Evolutionary conservation across 2,329 filamentous ascomycete genomes (phyloP).

Genomic region (Calycina herbarum): DNA sequence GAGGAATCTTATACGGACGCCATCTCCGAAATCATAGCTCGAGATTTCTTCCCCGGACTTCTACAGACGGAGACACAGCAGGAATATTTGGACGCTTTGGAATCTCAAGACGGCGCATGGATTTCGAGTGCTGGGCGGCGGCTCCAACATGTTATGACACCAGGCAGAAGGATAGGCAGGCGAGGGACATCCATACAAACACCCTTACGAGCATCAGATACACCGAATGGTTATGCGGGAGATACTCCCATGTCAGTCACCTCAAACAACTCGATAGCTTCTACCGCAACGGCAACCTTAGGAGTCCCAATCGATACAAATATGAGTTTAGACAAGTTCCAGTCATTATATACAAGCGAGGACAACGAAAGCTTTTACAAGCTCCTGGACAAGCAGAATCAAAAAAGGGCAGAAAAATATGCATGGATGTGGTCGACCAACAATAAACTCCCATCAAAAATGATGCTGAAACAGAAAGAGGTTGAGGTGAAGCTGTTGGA

Average conservation of each 20-base stretch:
- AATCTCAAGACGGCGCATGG: conserved; percentile 82
- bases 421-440: conserved; percentile 88
- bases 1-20: conserved; percentile 92
- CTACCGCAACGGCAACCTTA: conserved; percentile 38
- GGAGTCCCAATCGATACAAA: conserved; percentile 62
- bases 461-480: conserved; percentile 68
- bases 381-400: conserved; percentile 86
- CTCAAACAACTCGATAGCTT: conserved; percentile 41
- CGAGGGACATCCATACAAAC: conserved; percentile 38
- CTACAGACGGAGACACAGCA: conserved; percentile 83
- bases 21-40: conserved; percentile 89
- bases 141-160: conserved; percentile 79
- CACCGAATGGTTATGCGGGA: conserved; percentile 66
- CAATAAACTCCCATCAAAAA: conserved; percentile 78
- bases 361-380: conserved; percentile 98
- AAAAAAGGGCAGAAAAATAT: conserved; percentile 79
- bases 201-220: conserved; percentile 45
- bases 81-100: conserved; percentile 88
- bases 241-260: conserved; percentile 69
- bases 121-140: conserved; percentile 77
- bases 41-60: conserved; percentile 94
- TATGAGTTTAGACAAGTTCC: conserved; percentile 82
- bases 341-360: conserved; percentile 92
- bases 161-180: conserved; percentile 52
- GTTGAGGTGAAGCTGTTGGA: conserved; percentile 54